Conservation (phyloP, 768 basidiomycete species). For the Mycena venus region DNA sequence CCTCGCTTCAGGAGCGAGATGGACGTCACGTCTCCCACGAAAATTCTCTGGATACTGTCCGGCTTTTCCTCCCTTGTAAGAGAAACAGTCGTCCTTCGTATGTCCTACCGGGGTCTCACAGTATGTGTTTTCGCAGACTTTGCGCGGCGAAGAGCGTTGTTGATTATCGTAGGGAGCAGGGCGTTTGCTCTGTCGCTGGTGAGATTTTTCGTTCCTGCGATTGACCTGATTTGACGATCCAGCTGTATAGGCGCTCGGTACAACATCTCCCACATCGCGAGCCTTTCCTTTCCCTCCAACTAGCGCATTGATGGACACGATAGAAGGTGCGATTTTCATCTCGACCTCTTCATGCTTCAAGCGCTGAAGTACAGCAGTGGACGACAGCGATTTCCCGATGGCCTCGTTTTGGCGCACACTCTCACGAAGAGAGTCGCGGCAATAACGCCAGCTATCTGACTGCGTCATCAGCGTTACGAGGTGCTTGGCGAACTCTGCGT, state of each 20-base stretch:
- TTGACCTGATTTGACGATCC: not conserved
- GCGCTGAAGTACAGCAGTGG: not conserved
- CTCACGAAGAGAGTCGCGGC: slow-evolving; percentile 11
- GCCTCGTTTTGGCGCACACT: not conserved
- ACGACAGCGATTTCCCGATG: not conserved
- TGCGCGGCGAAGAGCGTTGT: not conserved
- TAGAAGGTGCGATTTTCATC: not conserved
- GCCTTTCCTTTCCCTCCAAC: not conserved
- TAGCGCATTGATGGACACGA: not conserved
- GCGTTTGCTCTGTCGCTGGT: not conserved
- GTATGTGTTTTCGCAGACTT: slow-evolving; percentile 29
- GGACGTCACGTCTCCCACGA: not conserved
- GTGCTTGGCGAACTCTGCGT: slow-evolving; percentile 24
- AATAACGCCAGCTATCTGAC: not conserved
- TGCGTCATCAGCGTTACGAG: slow-evolving; percentile 16
- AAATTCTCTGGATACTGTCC: slow-evolving; percentile 37
- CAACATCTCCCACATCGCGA: not conserved
- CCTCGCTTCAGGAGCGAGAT: slow-evolving; percentile 22
- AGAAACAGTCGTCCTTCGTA: slow-evolving; percentile 38
- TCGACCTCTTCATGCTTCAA: slow-evolving; percentile 11
- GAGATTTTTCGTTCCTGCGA: not conserved
- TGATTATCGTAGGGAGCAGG: not conserved
- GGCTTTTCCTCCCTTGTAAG: slow-evolving; percentile 42
- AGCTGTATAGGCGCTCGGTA: not conserved
- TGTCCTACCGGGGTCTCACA: slow-evolving; percentile 38